These are phyloP conservation scores for Candida tunisiensis DNA, from an alignment of 1,139 yeast species.

Conservation along the genomic window DNA sequence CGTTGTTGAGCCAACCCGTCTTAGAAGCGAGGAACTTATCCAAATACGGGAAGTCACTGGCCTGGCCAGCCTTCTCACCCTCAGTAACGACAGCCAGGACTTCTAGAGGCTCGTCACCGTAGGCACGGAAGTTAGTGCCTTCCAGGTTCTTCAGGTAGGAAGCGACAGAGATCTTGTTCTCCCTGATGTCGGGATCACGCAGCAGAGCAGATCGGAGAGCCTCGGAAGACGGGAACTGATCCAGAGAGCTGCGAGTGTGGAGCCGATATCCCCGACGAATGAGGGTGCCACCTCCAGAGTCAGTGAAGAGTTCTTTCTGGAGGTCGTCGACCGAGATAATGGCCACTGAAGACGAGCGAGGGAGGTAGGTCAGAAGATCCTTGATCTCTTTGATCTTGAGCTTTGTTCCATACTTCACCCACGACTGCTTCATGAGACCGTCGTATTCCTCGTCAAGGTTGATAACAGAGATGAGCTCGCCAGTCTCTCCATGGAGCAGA, in stretches of 20 bases:
- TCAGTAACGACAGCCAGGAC: slow-evolving; percentile 70
- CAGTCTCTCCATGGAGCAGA: slow-evolving; percentile 78
- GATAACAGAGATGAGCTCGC: slow-evolving; percentile 77
- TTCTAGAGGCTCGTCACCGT: slow-evolving; percentile 92
- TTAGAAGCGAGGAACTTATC: slow-evolving; percentile 81
- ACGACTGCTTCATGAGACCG: slow-evolving; percentile 72
- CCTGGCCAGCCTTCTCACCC: slow-evolving; percentile 19
- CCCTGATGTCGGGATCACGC: slow-evolving; percentile 57
- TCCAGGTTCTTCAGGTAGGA: slow-evolving; percentile 65
- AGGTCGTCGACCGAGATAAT: slow-evolving; percentile 88
- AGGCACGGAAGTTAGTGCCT: slow-evolving; percentile 46
- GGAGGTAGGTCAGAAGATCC: slow-evolving; percentile 82
- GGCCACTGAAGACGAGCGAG: slow-evolving; percentile 95
- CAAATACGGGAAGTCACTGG: slow-evolving; percentile 62
- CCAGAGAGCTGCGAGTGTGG: slow-evolving; percentile 43
- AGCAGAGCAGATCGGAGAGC: slow-evolving; percentile 58
- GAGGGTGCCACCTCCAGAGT: slow-evolving; percentile 97
- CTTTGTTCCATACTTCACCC: slow-evolving; percentile 99
- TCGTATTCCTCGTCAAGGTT: slow-evolving; percentile 95
- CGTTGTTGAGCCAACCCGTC: slow-evolving; percentile 95
- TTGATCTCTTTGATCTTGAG: slow-evolving; percentile 91
- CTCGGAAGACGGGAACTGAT: slow-evolving; percentile 59
- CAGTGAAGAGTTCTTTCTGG: slow-evolving; percentile 94
- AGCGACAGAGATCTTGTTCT: slow-evolving; percentile 64
- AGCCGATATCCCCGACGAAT: slow-evolving; percentile 94